These are phyloP conservation scores for Pythium sukuiense DNA, from an alignment of 352 stramenopile genomes.

Conservation along the genomic window DNA sequence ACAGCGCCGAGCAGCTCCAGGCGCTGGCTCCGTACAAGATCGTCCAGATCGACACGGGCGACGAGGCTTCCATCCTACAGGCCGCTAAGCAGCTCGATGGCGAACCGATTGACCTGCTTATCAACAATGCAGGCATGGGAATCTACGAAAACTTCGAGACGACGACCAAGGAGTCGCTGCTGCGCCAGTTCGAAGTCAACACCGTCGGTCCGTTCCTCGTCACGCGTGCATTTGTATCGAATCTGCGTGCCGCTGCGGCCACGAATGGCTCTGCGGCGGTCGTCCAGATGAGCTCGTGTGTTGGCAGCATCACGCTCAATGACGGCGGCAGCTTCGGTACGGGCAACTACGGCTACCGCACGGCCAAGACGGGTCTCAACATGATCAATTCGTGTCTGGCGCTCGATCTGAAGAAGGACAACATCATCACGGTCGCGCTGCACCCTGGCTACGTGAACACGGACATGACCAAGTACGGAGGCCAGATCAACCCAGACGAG, in stretches of 20 bases:
- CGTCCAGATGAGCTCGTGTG: constrained; percentile 56
- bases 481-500: constrained; percentile 40
- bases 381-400: constrained; percentile 63
- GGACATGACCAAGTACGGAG: constrained; percentile 48
- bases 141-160: constrained; percentile 28
- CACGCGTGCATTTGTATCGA: constrained; percentile 56
- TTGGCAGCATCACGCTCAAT: constrained; percentile 67
- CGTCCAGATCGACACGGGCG: constrained; percentile 46
- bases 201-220: too few species aligned
- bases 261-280: constrained; percentile 43
- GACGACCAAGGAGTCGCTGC: constrained; percentile 53
- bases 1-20: constrained; percentile 38
- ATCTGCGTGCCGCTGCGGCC: constrained; percentile 42
- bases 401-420: constrained; percentile 52
- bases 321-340: constrained; percentile 28
- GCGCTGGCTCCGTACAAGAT: constrained; percentile 46
- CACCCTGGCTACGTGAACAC: constrained; percentile 69
- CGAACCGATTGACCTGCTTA: constrained; percentile 58
- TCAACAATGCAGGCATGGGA: constrained; percentile 71
- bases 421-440: constrained; percentile 57
- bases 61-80: constrained; percentile 51
- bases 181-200: constrained; percentile 79
- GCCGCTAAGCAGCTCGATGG: constrained; percentile 40
- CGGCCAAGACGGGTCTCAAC: constrained; percentile 83
- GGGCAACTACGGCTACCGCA: constrained; percentile 71